phyloP scores from a whole-genome alignment of 106 monocot species.

The Allium sativum region DNA sequence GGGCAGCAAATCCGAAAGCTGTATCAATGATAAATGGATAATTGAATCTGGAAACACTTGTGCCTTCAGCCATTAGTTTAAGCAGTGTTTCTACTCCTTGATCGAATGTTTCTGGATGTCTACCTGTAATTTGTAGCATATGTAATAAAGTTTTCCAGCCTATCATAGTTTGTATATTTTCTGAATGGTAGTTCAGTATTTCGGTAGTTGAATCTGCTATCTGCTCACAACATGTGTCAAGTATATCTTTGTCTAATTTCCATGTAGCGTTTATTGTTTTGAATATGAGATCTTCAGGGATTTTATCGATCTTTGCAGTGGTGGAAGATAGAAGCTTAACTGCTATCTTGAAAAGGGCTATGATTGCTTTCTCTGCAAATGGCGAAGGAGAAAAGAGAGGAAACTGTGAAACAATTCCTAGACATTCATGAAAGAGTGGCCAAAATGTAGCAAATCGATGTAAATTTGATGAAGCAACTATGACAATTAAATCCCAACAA shows the following conservation, averaged over 20 bases:
- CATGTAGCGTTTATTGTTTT: conserved; percentile 65
- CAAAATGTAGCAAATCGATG: conserved; percentile 54
- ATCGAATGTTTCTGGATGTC: conserved; percentile 76
- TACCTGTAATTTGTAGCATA: conserved; percentile 51
- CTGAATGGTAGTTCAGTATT: conserved; percentile 27
- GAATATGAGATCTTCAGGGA: conserved; percentile 67
- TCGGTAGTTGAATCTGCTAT: conserved; percentile 26
- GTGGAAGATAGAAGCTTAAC: conserved; percentile 24
- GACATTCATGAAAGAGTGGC: conserved; percentile 65
- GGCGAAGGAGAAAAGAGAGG: conserved; percentile 71
- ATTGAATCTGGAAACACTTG: conserved; percentile 36
- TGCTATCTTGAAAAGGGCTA: conserved; percentile 46
- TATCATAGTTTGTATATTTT: conserved; percentile 32
- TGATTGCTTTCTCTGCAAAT: conserved; percentile 77
- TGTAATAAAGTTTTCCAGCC: conserved; percentile 68
- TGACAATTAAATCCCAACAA: conserved; percentile 75
- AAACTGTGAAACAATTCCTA: conserved; percentile 45
- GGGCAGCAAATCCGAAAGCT: conserved; percentile 64
- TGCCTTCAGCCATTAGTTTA: conserved; percentile 40
- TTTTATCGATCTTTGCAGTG: conserved; percentile 17
- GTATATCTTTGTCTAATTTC: conserved; percentile 82
- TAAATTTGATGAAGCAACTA: conserved; percentile 34
- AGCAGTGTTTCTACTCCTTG: conserved; percentile 41
- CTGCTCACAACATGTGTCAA: conserved; percentile 67
- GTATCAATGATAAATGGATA: conserved; percentile 65